Base-by-base conservation (phyloP, 2,329 filamentous ascomycete species). In the Grosmannia huntii region DNA sequence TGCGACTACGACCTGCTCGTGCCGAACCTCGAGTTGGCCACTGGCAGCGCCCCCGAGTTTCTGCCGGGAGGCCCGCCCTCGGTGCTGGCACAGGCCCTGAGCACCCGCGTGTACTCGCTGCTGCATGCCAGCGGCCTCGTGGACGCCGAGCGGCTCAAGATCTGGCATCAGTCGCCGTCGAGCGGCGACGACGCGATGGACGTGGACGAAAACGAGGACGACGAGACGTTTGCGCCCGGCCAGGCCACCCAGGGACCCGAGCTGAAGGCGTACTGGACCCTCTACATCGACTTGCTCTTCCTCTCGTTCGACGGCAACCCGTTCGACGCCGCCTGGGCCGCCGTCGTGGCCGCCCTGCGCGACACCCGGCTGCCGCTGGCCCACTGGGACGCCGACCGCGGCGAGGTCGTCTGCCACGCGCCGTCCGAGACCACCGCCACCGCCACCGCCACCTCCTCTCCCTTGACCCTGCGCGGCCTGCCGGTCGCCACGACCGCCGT, bases 281-380 rank as follows among this genome's bases (percentile, higher is more conserved):
- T 99, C 23, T 96, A 96, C 71, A 88, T 99, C 63, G 92, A 97
- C 68, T 78, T 96, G n/a, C 81, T 96, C 67, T 94, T 96, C 72
- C 86, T 99, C 64, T 95, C 89, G 0, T 83, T 96, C 55, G 91
- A 96, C 63, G 92, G 92, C 6, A 95, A 94, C 66, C 83, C 90
- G 1, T 91, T 97, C 63, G 92, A 99, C 67, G 88, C 89, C 0
- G 89, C 90, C 0, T 97, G 92, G 91, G 81, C 86, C 0, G 85
- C 90, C 14, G 79, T 95, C 0, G 71, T 96, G 25, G 89, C 91
- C 10, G 92, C 94, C 7, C 74, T 99, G 60, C 78, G 76, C 57
- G 83, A 94, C 69, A 92, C 89, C 5, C 82, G 78, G 60, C 73
- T 99, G 12, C 94, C 94, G 0, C 75, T 75, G 55, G 90, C 91